Conservation (phyloP, 2,329 filamentous ascomycete genomes). For the Rhexocercosporidium sp. region DNA sequence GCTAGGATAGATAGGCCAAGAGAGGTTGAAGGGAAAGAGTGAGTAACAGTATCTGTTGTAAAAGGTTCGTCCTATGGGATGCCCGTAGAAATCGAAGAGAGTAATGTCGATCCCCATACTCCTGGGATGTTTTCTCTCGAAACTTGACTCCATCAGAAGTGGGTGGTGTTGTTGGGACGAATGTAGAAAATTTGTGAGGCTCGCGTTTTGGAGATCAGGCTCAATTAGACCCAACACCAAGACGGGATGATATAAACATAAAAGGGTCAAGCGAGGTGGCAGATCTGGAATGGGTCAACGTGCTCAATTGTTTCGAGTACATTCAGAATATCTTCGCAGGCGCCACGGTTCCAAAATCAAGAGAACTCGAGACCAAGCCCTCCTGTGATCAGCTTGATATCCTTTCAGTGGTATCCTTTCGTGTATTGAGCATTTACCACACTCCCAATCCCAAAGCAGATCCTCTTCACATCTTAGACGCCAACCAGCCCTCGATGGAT, state of each 20-base stretch:
- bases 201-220: background rate
- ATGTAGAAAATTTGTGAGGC: background rate
- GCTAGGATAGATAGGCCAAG: no score
- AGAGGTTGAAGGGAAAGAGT: no score
- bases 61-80: no score
- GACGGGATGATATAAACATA: background rate
- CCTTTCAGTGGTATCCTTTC: conserved; percentile 9
- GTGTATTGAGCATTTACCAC: conserved; percentile 5
- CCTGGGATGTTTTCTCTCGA: no score
- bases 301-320: background rate
- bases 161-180: background rate
- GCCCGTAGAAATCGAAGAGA: no score
- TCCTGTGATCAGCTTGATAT: background rate
- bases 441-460: conserved; percentile 5
- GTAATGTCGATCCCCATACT: no score
- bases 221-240: background rate
- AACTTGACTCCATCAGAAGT: background rate
- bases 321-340: background rate
- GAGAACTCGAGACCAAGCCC: background rate
- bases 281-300: no score
- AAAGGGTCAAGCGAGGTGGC: no score
- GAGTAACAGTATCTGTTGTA: no score
- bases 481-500: background rate
- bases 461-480: conserved; percentile 10
- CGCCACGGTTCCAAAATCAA: background rate